These are phyloP conservation scores for Barbarea vulgaris DNA, from an alignment of 345 rosid genomes.

Conservation along the genomic window DNA sequence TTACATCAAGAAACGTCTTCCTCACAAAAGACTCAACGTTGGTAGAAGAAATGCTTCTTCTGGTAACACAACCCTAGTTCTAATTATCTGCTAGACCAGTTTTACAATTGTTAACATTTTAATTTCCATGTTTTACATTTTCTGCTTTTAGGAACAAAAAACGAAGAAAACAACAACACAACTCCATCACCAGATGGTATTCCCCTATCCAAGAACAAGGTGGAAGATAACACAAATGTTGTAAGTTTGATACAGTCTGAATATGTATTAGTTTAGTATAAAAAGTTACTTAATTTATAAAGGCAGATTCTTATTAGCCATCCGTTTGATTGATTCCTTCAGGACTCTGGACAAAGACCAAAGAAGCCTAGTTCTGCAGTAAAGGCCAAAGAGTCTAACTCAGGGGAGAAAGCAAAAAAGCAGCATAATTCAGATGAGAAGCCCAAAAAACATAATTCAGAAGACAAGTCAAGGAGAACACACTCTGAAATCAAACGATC, in stretches of 20 bases:
- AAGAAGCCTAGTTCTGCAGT: conserved; percentile 31
- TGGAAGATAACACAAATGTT: conserved; percentile 25
- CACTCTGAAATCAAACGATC: conserved; percentile 51
- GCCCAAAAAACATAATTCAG: conserved; percentile 42
- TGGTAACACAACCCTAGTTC: conserved; percentile 39
- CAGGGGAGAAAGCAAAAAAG: conserved; percentile 30
- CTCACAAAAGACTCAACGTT: conserved; percentile 42
- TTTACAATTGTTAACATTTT: too few species aligned
- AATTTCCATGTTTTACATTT: too few species aligned
- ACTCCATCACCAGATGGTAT: conserved; percentile 13
- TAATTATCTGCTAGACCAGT: too few species aligned
- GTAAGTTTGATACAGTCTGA: conserved; percentile 28
- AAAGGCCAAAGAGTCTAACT: conserved; percentile 30
- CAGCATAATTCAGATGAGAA: conserved; percentile 31
- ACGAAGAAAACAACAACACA: conserved; percentile 17
- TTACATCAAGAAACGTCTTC: conserved; percentile 68
- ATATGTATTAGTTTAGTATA: neutral
- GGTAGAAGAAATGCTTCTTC: conserved; percentile 20
- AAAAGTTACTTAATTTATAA: neutral
- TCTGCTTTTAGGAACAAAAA: conserved; percentile 41
- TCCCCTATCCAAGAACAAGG: conserved; percentile 20
- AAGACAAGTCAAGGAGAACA: conserved; percentile 40
- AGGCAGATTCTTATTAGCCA: neutral
- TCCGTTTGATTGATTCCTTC: neutral
- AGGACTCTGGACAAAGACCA: conserved; percentile 30